Evolutionary conservation across 1,284 basidiomycete species (phyloP).

Genomic region (Amylostereum areolatum): DNA sequence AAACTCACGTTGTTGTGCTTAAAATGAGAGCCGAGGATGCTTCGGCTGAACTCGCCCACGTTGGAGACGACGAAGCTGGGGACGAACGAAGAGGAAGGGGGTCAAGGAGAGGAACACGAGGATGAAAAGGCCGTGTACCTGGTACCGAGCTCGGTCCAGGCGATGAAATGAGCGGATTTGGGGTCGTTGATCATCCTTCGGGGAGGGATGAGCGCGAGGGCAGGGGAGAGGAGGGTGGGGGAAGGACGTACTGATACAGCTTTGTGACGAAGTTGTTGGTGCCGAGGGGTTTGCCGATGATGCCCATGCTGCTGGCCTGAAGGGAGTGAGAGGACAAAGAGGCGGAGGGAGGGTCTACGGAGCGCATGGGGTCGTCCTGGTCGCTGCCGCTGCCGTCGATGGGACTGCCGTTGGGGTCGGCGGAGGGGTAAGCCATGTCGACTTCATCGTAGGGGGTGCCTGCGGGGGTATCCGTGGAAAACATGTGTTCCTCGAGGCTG

Average conservation of each 20-base stretch:
- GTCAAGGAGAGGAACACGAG: constrained; percentile 2
- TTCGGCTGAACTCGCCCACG: constrained; percentile 77
- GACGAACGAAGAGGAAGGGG: not conserved
- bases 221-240: constrained; percentile 1
- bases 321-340: constrained; percentile 13
- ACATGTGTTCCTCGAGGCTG: constrained; percentile 28
- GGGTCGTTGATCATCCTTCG: constrained; percentile 75
- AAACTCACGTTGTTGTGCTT: constrained; percentile 76
- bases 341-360: constrained; percentile 19
- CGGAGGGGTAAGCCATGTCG: constrained; percentile 35
- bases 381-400: constrained; percentile 50
- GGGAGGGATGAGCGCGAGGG: constrained; percentile 3
- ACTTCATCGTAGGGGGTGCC: constrained; percentile 39
- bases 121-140: constrained; percentile 31
- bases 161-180: constrained; percentile 70
- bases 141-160: constrained; percentile 73
- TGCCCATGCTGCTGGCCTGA: constrained; percentile 33
- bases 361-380: constrained; percentile 29
- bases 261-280: constrained; percentile 82
- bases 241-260: constrained; percentile 64
- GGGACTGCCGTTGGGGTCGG: constrained; percentile 40
- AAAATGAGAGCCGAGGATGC: constrained; percentile 75
- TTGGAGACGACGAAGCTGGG: constrained; percentile 72
- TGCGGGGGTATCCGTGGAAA: constrained; percentile 19
- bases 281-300: constrained; percentile 58